Evolutionary conservation across 169 alveolate species (phyloP).

Genomic region (Cryptosporidium muris): DNA sequence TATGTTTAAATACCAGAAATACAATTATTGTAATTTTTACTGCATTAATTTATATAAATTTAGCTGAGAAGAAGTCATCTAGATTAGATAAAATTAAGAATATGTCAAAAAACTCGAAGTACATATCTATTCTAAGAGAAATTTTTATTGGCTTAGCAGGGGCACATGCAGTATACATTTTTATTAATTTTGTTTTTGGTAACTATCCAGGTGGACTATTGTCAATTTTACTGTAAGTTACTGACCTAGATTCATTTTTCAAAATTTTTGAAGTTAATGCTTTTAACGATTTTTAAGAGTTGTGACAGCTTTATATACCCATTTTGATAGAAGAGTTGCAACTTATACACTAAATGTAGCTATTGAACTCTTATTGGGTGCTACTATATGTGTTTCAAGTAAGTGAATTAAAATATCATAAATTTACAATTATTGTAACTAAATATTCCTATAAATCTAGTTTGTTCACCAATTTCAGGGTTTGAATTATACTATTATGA

Average conservation of each 20-base stretch:
- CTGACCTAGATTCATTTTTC: neutral
- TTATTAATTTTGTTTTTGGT: constrained; percentile 44
- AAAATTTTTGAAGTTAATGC: neutral
- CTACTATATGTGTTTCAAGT: constrained; percentile 51
- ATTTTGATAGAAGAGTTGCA: constrained; percentile 67
- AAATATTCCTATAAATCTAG: constrained; percentile 4
- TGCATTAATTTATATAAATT: no score
- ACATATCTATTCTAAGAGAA: constrained; percentile 34
- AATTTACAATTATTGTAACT: neutral
- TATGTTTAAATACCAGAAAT: no score
- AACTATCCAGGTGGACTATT: constrained; percentile 54
- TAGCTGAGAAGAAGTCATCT: no score
- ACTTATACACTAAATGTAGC: constrained; percentile 55
- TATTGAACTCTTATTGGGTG: constrained; percentile 27
- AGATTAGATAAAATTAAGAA: no score
- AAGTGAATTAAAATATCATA: constrained; percentile 5
- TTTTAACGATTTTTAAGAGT: constrained; percentile 4
- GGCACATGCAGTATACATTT: constrained; percentile 57
- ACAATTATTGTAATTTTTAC: no score
- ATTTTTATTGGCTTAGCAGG: constrained; percentile 55
- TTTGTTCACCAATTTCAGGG: constrained; percentile 48
- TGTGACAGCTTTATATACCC: constrained; percentile 61
- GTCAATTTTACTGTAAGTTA: constrained; percentile 58
- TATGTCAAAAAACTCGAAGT: neutral
- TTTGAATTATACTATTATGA: constrained; percentile 49